Conservation (phyloP, 2,329 filamentous ascomycete genomes). For the Pleurostoma richardsiae region DNA sequence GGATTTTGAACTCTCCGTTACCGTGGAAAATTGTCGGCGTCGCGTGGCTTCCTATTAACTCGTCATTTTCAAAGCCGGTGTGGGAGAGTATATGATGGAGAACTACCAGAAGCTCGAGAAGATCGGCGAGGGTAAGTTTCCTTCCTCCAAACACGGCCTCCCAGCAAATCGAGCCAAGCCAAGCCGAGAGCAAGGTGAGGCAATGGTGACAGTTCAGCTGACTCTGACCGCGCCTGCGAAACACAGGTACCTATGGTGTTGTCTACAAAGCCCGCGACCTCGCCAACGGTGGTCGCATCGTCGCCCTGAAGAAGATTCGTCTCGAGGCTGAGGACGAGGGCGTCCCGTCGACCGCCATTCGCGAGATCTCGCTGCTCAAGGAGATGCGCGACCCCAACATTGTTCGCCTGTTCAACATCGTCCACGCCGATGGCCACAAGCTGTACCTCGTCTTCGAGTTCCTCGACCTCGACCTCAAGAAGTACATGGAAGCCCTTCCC, state of each 20-base stretch:
- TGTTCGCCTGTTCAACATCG: constrained; percentile 79
- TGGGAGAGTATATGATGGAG: constrained; percentile 10
- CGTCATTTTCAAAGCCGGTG: too few relatives aligned
- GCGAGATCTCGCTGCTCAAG: constrained; percentile 86
- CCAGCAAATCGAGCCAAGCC: too few relatives aligned
- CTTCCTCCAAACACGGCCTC: neutral
- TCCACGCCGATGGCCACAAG: constrained; percentile 88
- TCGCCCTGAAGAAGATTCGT: constrained; percentile 88
- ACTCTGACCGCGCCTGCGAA: too few relatives aligned
- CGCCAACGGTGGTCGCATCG: constrained; percentile 70
- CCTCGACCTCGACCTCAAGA: constrained; percentile 83
- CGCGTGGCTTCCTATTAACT: too few relatives aligned
- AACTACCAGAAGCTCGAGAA: constrained; percentile 81
- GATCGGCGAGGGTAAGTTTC: constrained; percentile 65
- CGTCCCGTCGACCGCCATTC: constrained; percentile 83
- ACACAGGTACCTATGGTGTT: constrained; percentile 77
- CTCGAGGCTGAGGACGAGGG: constrained; percentile 90
- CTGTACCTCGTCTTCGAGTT: constrained; percentile 88
- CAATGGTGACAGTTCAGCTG: neutral
- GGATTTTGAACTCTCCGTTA: too few relatives aligned
- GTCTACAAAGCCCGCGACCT: constrained; percentile 89
- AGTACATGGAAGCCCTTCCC: constrained; percentile 87
- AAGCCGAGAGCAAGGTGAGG: too few relatives aligned
- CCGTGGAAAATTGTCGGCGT: too few relatives aligned
- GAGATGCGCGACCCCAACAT: constrained; percentile 90